These are phyloP conservation scores for Dalbergia cochinchinensis DNA, from an alignment of 306 rosid species.

Conservation along the genomic window DNA sequence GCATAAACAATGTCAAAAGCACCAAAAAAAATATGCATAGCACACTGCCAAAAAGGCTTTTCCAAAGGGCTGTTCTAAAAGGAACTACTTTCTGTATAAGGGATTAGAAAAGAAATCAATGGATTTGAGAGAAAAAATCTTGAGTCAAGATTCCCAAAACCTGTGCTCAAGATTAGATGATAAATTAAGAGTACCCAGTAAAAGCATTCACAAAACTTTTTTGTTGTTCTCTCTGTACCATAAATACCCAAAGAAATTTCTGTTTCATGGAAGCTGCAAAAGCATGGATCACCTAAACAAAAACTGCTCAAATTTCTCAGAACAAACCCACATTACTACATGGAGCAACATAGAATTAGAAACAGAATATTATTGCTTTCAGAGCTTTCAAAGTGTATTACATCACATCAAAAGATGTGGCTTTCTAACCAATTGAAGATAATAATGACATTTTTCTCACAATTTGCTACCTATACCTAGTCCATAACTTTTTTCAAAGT, in stretches of 20 bases:
- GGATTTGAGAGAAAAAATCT: no score
- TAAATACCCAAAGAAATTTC: slow-evolving; percentile 8
- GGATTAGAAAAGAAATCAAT: neutral
- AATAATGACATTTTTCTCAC: neutral
- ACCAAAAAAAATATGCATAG: no score
- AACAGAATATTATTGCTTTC: neutral
- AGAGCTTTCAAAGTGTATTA: slow-evolving; percentile 9
- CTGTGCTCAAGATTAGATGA: no score
- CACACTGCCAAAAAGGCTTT: no score
- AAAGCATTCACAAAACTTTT: neutral
- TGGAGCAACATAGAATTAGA: neutral
- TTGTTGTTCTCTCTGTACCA: neutral
- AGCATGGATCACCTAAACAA: no score
- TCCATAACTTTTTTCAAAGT: slow-evolving; percentile 1
- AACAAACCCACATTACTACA: slow-evolving; percentile 11
- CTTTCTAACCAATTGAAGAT: slow-evolving; percentile 2
- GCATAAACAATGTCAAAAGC: neutral
- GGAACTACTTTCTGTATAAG: neutral
- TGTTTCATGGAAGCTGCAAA: neutral
- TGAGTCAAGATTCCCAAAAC: no score
- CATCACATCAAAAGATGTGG: neutral
- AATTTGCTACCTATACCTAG: slow-evolving; percentile 23
- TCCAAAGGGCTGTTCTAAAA: neutral
- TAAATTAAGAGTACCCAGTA: neutral
- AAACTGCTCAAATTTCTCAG: neutral